Conservation (phyloP, 2,329 filamentous ascomycete genomes). For the Calonectria multiphialidica region DNA sequence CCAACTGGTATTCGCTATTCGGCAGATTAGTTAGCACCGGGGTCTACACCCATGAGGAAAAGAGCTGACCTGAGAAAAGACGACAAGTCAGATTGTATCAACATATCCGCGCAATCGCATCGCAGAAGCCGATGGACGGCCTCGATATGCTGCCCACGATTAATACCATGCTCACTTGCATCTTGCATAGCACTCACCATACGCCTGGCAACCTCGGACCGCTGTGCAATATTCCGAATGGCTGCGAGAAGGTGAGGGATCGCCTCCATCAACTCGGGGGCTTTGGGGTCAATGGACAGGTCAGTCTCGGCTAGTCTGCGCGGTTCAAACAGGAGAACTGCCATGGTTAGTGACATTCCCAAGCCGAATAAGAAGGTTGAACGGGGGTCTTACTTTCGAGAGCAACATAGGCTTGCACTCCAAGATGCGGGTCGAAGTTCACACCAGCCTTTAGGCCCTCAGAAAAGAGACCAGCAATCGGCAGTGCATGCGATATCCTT, state of each 20-base stretch:
- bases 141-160: background rate
- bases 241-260: constrained; percentile 2
- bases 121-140: background rate
- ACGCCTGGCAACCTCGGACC: background rate
- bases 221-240: constrained; percentile 1
- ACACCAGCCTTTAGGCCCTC: background rate
- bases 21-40: background rate
- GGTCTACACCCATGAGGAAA: background rate
- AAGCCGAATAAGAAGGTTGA: background rate
- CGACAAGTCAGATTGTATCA: background rate
- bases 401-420: constrained; percentile 5
- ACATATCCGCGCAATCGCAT: background rate
- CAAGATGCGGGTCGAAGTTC: background rate
- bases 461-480: background rate
- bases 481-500: constrained; percentile 2
- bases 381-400: background rate
- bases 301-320: background rate
- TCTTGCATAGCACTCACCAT: background rate
- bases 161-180: background rate
- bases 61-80: background rate
- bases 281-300: background rate
- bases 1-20: constrained; percentile 5
- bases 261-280: background rate
- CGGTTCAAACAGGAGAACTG: constrained; percentile 3
- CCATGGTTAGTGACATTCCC: background rate